Evolutionary conservation across 352 stramenopile species (phyloP), one percentile per base, ranked within the genome.

Genomic region (Thalassiosira mediterranea): DNA sequence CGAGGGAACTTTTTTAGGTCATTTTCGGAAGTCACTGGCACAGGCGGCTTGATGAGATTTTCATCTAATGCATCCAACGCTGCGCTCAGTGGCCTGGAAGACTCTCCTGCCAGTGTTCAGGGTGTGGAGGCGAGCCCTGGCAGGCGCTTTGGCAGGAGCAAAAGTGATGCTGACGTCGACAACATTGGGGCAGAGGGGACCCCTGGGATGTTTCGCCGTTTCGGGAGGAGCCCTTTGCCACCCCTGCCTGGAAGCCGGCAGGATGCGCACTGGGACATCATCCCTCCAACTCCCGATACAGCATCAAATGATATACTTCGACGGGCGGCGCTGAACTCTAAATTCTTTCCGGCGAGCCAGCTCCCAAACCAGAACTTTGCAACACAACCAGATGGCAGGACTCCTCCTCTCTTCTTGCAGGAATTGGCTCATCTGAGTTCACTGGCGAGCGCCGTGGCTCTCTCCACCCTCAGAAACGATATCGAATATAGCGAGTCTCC

Each of bases 401-500:
- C 78, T 8, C 78, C 78, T 21, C 61, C 65, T 1, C 63, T 86
- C 0, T 86, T 83, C 61, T 48, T 86, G 0, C 78, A 86, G 47
- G 78, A 86, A 37, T 51, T 86, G 11, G 67, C 58, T 2, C 78
- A 86, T 42, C 59, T 79, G 1, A 62, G 66, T 8, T 83, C 72
- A 25, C 72, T 86, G 0, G 31, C 64, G 13, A 67, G 34, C 23
- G 78, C 78, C 1, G 78, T 86, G 34, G 61, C 78, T 29, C 51
- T 86, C 4, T 76, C 66, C 7, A 83, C 78, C 19, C 38, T 86
- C 1, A n/a, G 78, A 13, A 86, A 86, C 61, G 73, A 83, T 48
- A 42, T 73, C 26, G 63, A 81, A 42, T 42, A 57, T 11, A 51
- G 44, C 25, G 72, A 79, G 23, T 83, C 61, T 8, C 67, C 61